phyloP scores from a whole-genome alignment of 2,329 filamentous ascomycete genomes.

The Celoporthe dispersa region DNA sequence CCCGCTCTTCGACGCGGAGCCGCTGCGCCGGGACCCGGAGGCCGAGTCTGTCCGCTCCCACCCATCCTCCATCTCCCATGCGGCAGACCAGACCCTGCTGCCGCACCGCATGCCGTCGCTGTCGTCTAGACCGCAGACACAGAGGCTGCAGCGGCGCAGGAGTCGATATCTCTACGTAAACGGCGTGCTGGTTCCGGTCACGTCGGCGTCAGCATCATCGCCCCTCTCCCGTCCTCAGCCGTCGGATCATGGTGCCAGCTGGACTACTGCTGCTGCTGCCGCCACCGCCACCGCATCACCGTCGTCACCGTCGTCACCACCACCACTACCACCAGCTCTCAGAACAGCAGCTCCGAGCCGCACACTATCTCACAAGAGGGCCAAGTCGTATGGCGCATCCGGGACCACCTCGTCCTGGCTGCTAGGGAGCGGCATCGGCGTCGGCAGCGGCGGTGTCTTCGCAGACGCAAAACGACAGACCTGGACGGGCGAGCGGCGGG shows the following conservation, averaged over 20 bases:
- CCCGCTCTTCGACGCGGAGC: conserved; percentile 10
- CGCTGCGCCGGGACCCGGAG: conserved; percentile 15
- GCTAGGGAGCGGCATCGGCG: conserved; percentile 10
- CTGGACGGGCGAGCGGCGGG: conserved; percentile 28
- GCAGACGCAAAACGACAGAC: conserved; percentile 19
- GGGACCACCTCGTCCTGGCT: conserved; percentile 24
- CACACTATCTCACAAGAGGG: conserved; percentile 10
- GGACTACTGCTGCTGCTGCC: background rate
- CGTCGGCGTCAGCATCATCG: conserved; percentile 8
- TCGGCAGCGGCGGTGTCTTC: conserved; percentile 9
- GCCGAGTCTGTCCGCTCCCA: conserved; percentile 28
- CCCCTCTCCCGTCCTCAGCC: conserved; percentile 1
- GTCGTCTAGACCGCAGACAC: conserved; percentile 17
- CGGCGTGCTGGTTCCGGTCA: conserved; percentile 15
- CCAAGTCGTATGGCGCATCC: conserved; percentile 19
- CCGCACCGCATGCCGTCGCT: background rate
- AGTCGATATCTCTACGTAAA: conserved; percentile 25
- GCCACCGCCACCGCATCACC: background rate
- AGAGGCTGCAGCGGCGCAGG: conserved; percentile 27
- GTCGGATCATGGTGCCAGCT: background rate
- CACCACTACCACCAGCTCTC: background rate
- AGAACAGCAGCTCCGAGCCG: background rate
- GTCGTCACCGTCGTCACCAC: background rate
- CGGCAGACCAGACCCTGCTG: conserved; percentile 18
- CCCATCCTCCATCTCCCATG: conserved; percentile 17